Conservation (phyloP, 352 stramenopile genomes). For the Phytophthora vignae region DNA sequence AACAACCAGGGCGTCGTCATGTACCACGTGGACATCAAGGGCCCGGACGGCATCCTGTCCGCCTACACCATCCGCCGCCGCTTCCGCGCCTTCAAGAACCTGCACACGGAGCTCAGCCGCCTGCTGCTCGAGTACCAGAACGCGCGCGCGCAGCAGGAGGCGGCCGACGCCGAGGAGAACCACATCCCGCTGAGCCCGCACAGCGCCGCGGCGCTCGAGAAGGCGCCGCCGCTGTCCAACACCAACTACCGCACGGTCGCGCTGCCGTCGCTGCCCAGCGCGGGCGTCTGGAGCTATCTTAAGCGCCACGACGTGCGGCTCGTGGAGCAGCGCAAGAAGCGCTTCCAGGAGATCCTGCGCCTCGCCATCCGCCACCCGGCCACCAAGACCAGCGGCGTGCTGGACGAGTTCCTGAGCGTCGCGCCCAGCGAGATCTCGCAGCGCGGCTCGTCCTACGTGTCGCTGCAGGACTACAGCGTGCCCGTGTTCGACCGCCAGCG, state of each 20-base stretch:
- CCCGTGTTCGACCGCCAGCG: constrained; percentile 78
- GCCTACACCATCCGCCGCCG: constrained; percentile 88
- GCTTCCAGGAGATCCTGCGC: constrained; percentile 85
- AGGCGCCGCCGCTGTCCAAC: constrained; percentile 38
- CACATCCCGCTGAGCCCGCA: constrained; percentile 59
- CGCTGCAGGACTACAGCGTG: constrained; percentile 79
- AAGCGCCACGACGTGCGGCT: constrained; percentile 84
- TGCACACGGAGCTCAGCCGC: constrained; percentile 70
- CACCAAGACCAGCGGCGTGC: constrained; percentile 64
- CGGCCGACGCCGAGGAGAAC: constrained; percentile 29
- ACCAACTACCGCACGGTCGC: constrained; percentile 57
- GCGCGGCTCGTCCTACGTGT: constrained; percentile 84
- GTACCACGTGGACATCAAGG: constrained; percentile 91
- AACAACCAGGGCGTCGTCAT: constrained; percentile 85
- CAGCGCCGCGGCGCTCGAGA: constrained; percentile 39
- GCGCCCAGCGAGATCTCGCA: constrained; percentile 74
- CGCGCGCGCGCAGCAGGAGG: constrained; percentile 33
- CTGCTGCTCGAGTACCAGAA: constrained; percentile 66
- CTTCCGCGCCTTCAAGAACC: constrained; percentile 83
- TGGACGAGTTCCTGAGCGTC: constrained; percentile 85
- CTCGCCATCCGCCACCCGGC: constrained; percentile 81
- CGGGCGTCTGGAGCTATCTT: constrained; percentile 83
- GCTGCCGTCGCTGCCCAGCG: constrained; percentile 72
- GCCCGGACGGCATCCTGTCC: constrained; percentile 72
- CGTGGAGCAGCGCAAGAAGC: constrained; percentile 82